Percentiles rank a stretch among this genome's conserved stretches.
Evolutionary conservation across 306 rosid species (phyloP).

Genomic region (Cyclanthera cordifolia): DNA sequence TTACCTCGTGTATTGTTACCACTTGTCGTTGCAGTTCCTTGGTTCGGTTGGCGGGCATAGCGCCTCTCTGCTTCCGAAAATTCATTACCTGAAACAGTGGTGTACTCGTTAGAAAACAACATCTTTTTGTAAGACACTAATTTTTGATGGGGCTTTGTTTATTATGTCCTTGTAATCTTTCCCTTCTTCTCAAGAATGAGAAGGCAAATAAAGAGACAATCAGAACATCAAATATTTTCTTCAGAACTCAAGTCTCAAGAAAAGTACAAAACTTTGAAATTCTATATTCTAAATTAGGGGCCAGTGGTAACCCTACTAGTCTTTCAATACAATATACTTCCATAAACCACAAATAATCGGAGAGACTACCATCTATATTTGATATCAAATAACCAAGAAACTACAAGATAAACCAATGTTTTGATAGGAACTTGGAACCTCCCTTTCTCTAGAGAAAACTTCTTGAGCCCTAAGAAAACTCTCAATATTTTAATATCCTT

Average conservation of each 20-base stretch:
- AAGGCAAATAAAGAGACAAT: not conserved
- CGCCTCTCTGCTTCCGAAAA: conserved; percentile 13
- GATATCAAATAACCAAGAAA: too few relatives aligned
- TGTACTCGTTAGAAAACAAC: not conserved
- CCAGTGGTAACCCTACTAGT: not conserved
- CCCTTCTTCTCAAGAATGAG: not conserved
- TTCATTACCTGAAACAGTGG: conserved; percentile 16
- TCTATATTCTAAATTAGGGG: not conserved
- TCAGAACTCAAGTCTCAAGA: not conserved
- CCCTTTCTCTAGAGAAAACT: too few relatives aligned
- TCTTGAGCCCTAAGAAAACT: too few relatives aligned
- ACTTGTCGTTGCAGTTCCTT: conserved; percentile 12
- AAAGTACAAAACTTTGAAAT: not conserved
- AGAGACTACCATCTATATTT: too few relatives aligned
- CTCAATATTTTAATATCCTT: too few relatives aligned
- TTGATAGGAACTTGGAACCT: too few relatives aligned
- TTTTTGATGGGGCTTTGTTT: too few relatives aligned
- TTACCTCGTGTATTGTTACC: conserved; percentile 16
- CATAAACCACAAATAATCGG: not conserved
- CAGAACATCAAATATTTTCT: not conserved
- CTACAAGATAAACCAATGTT: too few relatives aligned
- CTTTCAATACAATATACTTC: not conserved
- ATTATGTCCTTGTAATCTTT: too few relatives aligned
- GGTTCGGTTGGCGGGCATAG: conserved; percentile 4
- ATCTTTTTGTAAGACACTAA: not conserved